phyloP scores from a whole-genome alignment of 208 protist genomes.

The Wallacemonas collosoma region DNA sequence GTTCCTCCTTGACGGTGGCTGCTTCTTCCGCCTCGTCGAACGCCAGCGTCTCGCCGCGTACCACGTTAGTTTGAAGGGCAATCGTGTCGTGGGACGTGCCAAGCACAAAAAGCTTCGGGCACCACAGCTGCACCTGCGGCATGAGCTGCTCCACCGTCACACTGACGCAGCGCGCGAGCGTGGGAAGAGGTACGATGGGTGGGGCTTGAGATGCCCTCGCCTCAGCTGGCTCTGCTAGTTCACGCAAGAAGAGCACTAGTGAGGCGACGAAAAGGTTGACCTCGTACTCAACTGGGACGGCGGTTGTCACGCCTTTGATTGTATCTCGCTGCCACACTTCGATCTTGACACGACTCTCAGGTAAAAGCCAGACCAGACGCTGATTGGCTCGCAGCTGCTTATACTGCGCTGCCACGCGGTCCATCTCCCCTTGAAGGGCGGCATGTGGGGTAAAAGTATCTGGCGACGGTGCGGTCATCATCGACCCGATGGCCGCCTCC shows the following conservation, averaged over 20 bases:
- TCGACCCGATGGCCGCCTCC: background rate
- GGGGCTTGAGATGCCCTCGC: background rate
- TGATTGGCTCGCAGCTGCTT: slow-evolving; percentile 64
- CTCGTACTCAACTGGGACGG: slow-evolving; percentile 41
- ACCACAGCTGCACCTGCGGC: slow-evolving; percentile 32
- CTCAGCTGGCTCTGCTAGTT: slow-evolving; percentile 22
- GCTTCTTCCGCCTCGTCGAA: slow-evolving; percentile 33
- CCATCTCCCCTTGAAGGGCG: slow-evolving; percentile 52
- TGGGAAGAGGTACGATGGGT: slow-evolving; percentile 14
- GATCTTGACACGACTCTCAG: slow-evolving; percentile 62
- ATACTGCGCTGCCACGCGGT: slow-evolving; percentile 53
- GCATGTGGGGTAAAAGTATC: slow-evolving; percentile 48
- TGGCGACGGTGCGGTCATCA: background rate
- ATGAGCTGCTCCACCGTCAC: slow-evolving; percentile 28
- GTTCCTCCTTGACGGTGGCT: slow-evolving; percentile 39
- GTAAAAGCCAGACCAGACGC: slow-evolving; percentile 67
- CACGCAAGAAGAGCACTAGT: slow-evolving; percentile 61
- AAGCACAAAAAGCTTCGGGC: slow-evolving; percentile 33
- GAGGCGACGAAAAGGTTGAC: slow-evolving; percentile 80
- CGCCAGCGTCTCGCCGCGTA: slow-evolving; percentile 24
- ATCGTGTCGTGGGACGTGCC: slow-evolving; percentile 28
- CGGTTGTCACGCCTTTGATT: slow-evolving; percentile 24
- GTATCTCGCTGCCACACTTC: slow-evolving; percentile 57
- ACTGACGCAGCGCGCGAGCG: slow-evolving; percentile 26
- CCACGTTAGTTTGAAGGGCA: slow-evolving; percentile 45